Conservation (phyloP, 129 eudicot species). For the Flaveria ramosissima region DNA sequence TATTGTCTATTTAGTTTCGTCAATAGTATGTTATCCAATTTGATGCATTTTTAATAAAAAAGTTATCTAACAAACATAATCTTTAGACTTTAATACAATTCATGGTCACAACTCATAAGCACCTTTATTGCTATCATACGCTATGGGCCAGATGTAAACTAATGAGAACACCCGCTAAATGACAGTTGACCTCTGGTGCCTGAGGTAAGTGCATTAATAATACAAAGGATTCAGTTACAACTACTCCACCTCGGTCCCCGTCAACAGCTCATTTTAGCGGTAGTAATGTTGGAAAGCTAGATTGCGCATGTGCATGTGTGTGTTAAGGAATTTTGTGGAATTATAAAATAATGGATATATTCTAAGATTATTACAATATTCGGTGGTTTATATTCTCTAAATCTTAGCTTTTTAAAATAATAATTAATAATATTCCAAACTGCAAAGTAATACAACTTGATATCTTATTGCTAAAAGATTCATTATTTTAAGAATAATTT, state of each 20-base stretch:
- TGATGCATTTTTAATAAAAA: neutral
- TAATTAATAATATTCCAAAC: slow-evolving; percentile 15
- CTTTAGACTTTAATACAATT: neutral
- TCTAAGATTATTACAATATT: neutral
- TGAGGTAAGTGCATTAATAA: slow-evolving; percentile 33
- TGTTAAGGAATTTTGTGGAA: slow-evolving; percentile 11
- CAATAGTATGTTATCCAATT: neutral
- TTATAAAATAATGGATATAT: slow-evolving; percentile 14
- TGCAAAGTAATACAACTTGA: slow-evolving; percentile 9
- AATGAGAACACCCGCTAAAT: slow-evolving; percentile 37
- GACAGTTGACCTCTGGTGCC: slow-evolving; percentile 46
- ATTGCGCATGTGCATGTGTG: slow-evolving; percentile 37
- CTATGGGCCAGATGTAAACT: slow-evolving; percentile 39
- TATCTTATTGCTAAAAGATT: neutral
- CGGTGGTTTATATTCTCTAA: slow-evolving; percentile 9
- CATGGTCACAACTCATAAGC: neutral
- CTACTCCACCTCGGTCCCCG: slow-evolving; percentile 57
- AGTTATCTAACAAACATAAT: neutral
- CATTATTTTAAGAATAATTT: neutral
- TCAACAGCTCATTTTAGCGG: slow-evolving; percentile 38
- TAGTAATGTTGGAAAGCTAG: slow-evolving; percentile 34
- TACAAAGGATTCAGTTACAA: slow-evolving; percentile 56
- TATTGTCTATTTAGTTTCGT: neutral
- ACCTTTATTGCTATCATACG: slow-evolving; percentile 36
- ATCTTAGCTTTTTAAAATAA: slow-evolving; percentile 10